Evolutionary conservation across 371 early-diverging fungal species (phyloP), one percentile per base, ranked within the genome.

Genomic region (Mortierella sp.): DNA sequence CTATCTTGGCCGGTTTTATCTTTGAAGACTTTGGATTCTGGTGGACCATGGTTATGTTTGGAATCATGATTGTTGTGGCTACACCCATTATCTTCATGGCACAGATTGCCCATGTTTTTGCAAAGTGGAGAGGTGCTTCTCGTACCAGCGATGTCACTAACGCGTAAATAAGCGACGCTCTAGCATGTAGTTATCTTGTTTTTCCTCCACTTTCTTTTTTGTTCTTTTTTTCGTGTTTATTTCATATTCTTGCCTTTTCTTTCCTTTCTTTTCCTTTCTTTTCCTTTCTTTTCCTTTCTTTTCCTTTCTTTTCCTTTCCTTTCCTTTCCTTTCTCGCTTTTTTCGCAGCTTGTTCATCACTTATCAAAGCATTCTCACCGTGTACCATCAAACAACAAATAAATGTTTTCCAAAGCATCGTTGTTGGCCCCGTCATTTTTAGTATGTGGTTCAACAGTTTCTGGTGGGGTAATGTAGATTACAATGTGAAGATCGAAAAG

Each of bases 1-100:
- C 93, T 10, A 90, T 91, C 38, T 70, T 90, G 73, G 92, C 91
- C 11, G 93, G 93, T 4, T 80, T 88, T 12, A 71, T 85, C 63
- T 83, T 72, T 46, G 80, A 83, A 46, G 72, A 80, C 56, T 85
- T 78, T 60, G 88, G 82, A 3, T 89, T 89, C 75, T 63, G 46
- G 6, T 84, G 71, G 77, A 83, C 79, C 1, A 83, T 87, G 88
- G n/a, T 75, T 46, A 80, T 84, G 76, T 87, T 87, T 72, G 88
- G 84, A 18, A 24, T 77, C 38, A 65, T 87, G 80, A 80, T 70
- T 63, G 68, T 77, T 24, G 71, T 60, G 0, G 71, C 79, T 2
- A 87, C 75, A 3, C 87, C 87, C 0, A 41, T 87, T 55, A 80
- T 87, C 70, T 83, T 83, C 35, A 72, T 71, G 16, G 51, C 85